phyloP scores from a whole-genome alignment of 345 rosid species.

The Hibiscus trionum region DNA sequence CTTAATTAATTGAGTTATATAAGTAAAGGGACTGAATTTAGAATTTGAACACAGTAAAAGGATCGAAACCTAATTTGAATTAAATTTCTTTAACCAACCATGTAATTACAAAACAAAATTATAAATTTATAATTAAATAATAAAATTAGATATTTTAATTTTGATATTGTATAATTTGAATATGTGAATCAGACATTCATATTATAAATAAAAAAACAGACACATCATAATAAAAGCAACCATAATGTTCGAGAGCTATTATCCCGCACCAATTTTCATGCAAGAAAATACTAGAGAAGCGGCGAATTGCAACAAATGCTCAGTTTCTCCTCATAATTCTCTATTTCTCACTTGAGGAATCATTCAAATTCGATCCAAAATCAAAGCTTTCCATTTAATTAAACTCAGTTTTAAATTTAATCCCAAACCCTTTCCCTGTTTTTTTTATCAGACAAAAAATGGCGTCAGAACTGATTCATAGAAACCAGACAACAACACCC shows the following conservation, averaged over 20 bases:
- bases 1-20: too few relatives aligned
- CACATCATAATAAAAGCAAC: background rate
- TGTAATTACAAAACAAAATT: too few relatives aligned
- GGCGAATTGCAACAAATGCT: background rate
- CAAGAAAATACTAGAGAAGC: background rate
- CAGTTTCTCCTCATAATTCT: background rate
- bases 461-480: conserved; percentile 21
- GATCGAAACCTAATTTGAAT: too few relatives aligned
- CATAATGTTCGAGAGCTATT: background rate
- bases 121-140: too few relatives aligned
- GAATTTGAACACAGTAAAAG: too few relatives aligned
- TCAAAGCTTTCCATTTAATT: background rate
- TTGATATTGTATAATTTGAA: too few relatives aligned
- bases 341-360: background rate
- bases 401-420: background rate
- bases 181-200: background rate
- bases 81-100: too few relatives aligned
- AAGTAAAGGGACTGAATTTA: too few relatives aligned
- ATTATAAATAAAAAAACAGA: background rate
- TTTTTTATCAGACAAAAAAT: background rate
- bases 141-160: too few relatives aligned
- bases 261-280: background rate
- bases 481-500: conserved; percentile 11
- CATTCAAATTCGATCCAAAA: background rate
- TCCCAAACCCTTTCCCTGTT: background rate